phyloP scores from a whole-genome alignment of 139 green algal species.

The Spirogloea muscicola region DNA sequence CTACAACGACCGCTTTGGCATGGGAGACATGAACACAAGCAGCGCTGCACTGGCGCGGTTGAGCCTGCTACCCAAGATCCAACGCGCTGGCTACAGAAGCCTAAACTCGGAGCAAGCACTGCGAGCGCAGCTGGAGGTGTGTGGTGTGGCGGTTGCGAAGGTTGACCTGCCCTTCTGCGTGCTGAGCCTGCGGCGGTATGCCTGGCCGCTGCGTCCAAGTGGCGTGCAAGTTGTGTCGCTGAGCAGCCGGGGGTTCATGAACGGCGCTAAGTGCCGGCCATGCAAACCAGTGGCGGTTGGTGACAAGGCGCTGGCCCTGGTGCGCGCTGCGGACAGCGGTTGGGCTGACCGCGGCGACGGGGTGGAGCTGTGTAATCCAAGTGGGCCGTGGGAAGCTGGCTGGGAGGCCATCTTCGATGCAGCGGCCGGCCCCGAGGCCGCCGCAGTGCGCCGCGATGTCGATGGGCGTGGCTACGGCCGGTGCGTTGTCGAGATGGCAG shows the following conservation, averaged over 20 bases:
- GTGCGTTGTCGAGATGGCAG: neutral
- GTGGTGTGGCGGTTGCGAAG: neutral
- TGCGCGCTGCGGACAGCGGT: neutral
- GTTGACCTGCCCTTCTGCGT: constrained; percentile 39
- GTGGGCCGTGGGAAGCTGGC: neutral
- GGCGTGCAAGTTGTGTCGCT: constrained; percentile 13
- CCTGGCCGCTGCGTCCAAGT: constrained; percentile 2
- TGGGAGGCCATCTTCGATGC: constrained; percentile 13
- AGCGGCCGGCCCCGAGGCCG: neutral
- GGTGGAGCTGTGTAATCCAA: constrained; percentile 15
- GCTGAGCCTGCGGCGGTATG: constrained; percentile 8
- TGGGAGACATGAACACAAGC: constrained; percentile 4
- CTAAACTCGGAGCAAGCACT: constrained; percentile 39
- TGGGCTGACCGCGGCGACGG: neutral
- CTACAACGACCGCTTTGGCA: constrained; percentile 37
- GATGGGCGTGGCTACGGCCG: neutral
- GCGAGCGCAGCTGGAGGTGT: constrained; percentile 7
- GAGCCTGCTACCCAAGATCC: neutral
- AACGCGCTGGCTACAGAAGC: neutral
- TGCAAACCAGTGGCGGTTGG: neutral
- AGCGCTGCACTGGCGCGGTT: constrained; percentile 15
- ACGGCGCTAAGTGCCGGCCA: constrained; percentile 36
- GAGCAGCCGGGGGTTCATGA: constrained; percentile 4
- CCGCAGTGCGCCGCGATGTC: neutral
- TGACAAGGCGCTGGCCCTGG: neutral